phyloP scores from a whole-genome alignment of 2,329 filamentous ascomycete genomes.

The Pseudopithomyces chartarum region DNA sequence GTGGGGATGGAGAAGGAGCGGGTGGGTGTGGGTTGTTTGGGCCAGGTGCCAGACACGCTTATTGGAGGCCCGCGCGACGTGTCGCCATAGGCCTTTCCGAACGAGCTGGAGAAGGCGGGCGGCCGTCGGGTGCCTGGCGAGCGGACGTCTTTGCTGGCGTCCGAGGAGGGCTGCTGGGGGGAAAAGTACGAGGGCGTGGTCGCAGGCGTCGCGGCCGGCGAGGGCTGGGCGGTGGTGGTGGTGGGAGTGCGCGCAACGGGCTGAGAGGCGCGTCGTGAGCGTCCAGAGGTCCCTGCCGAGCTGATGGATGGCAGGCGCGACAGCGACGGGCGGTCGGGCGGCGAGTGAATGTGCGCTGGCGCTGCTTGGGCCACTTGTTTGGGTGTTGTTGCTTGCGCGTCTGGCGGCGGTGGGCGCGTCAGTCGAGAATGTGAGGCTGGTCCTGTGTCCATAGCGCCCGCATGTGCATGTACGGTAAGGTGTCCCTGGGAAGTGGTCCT shows the following conservation, averaged over 20 bases:
- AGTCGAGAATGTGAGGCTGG: constrained; percentile 14
- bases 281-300: constrained; percentile 24
- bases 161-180: constrained; percentile 33
- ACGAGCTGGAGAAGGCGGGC: constrained; percentile 54
- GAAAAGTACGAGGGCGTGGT: constrained; percentile 39
- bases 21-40: constrained; percentile 25
- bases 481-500: constrained; percentile 8
- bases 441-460: constrained; percentile 8
- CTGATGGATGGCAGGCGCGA: constrained; percentile 38
- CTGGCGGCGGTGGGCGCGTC: constrained; percentile 9
- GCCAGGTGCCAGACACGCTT: constrained; percentile 18
- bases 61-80: constrained; percentile 56
- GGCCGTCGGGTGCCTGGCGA: constrained; percentile 44
- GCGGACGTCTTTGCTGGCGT: constrained; percentile 32
- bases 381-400: constrained; percentile 19
- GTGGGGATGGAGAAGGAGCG: constrained; percentile 23
- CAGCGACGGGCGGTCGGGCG: constrained; percentile 29
- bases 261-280: constrained; percentile 32
- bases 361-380: constrained; percentile 14
- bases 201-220: constrained; percentile 20
- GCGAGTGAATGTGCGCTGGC: constrained; percentile 28
- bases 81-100: constrained; percentile 50
- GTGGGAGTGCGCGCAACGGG: constrained; percentile 23
- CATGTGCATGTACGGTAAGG: constrained; percentile 13
- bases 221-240: constrained; percentile 20